These are phyloP conservation scores for Neurospora cerealis DNA, from an alignment of 495 filamentous ascomycete species.

Conservation along the genomic window DNA sequence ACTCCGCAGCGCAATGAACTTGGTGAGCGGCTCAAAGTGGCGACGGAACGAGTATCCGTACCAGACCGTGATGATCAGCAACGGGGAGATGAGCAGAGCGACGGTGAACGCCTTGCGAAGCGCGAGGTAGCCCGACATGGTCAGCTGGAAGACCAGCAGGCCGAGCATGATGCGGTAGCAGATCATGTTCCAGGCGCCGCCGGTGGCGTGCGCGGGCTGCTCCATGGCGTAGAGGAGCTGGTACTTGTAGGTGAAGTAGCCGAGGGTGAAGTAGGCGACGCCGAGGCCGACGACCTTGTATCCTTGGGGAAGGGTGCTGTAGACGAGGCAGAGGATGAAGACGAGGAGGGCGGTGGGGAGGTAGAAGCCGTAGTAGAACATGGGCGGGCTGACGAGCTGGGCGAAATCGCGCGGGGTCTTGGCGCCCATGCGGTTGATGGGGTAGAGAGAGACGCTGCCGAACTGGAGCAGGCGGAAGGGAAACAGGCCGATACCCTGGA, in stretches of 20 bases:
- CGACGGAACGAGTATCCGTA: constrained; percentile 65
- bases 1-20: constrained; percentile 83
- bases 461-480: constrained; percentile 88
- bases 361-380: constrained; percentile 93
- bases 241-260: constrained; percentile 95
- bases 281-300: constrained; percentile 77
- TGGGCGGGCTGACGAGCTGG: constrained; percentile 68
- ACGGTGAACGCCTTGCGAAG: constrained; percentile 59
- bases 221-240: constrained; percentile 98
- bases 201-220: constrained; percentile 87
- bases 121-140: constrained; percentile 81
- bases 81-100: constrained; percentile 62
- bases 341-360: constrained; percentile 86
- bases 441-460: constrained; percentile 76
- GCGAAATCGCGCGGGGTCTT: constrained; percentile 89
- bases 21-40: constrained; percentile 76
- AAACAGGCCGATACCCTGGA: constrained; percentile 86
- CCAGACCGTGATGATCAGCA: constrained; percentile 73
- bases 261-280: constrained; percentile 76
- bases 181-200: constrained; percentile 89
- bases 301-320: constrained; percentile 77
- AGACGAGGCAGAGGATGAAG: constrained; percentile 89
- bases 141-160: constrained; percentile 75
- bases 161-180: constrained; percentile 82
- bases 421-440: constrained; percentile 64